phyloP scores from a whole-genome alignment of 371 early-diverging fungal species.

The Mucor ambiguus region DNA sequence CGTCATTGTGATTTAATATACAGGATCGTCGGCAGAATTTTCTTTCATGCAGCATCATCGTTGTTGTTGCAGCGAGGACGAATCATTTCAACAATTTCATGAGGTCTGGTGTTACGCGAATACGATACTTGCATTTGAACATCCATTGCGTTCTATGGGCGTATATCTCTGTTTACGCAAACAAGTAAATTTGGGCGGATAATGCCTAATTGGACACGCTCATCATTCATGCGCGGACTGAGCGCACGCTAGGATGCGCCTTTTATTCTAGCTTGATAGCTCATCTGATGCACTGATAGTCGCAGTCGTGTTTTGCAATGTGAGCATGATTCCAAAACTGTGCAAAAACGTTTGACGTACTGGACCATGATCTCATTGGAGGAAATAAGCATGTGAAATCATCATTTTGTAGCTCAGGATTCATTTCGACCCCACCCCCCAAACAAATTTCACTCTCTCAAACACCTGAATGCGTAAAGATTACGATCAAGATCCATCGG shows the following conservation, averaged over 20 bases:
- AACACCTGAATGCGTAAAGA: not conserved
- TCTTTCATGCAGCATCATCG: not conserved
- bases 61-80: not conserved
- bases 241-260: not conserved
- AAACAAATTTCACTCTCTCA: not conserved
- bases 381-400: not conserved
- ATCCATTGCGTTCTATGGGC: not conserved
- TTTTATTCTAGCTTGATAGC: not conserved
- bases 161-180: not conserved
- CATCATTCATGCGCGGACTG: not conserved
- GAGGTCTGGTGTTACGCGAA: not conserved
- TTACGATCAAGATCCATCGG: constrained; percentile 27
- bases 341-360: not conserved
- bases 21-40: not conserved
- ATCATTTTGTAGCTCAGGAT: not conserved
- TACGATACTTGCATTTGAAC: not conserved
- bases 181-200: not conserved
- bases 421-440: not conserved
- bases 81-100: not conserved
- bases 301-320: no score
- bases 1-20: constrained; percentile 1
- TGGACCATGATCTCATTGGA: not conserved
- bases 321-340: not conserved
- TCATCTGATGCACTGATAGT: no score
- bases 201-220: not conserved